Base-by-base conservation (phyloP, 257 asterid species). In the Ajuga chamaepitys region DNA sequence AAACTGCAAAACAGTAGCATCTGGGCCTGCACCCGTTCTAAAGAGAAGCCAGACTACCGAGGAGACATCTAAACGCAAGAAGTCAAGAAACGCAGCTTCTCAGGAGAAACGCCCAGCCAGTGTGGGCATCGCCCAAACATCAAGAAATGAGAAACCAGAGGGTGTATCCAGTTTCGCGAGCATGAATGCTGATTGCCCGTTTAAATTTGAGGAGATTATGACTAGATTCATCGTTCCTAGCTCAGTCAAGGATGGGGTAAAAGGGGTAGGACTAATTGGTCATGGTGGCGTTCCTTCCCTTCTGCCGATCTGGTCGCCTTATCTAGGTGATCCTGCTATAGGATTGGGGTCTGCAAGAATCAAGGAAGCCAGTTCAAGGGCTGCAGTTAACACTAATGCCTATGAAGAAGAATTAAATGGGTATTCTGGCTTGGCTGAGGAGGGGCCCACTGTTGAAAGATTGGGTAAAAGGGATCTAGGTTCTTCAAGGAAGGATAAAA, bases 161-260 rank as follows among this genome's bases (percentile, higher is more conserved):
- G 74, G 44, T 11, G 81, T 72, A 50, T 64, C 81, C 32, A 73
- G 62, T 79, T 67, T 51, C 35, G 82, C 77, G 37, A 57, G 67
- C 65, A 55, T 70, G 18, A 63, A 32, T 64, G 77, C 72, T 62
- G 92, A 74, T 28, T 81, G 80, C 67, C 97, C 94, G 8, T 85
- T 79, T 70, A 86, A 78, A 35, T 66, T 79, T 53, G 91, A 92
- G 84, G 97, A 92, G 79, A 92, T 92, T 59, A 69, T 73, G 81
- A 69, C 88, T 22, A 86, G 86, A 73, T 92, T 92, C 62, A 70
- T 68, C 16, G 69, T 75, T 45, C 95, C 88, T 44, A 74, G 66
- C 73, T 85, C 97, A 10, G 81, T 85, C 40, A 86, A 78, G 81
- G 97, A 88, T 67, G 70, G 58, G 64, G 88, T 89, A 53, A 85